Evolutionary conservation across 1,284 basidiomycete species (phyloP).

Genomic region (Pterula multifida): DNA sequence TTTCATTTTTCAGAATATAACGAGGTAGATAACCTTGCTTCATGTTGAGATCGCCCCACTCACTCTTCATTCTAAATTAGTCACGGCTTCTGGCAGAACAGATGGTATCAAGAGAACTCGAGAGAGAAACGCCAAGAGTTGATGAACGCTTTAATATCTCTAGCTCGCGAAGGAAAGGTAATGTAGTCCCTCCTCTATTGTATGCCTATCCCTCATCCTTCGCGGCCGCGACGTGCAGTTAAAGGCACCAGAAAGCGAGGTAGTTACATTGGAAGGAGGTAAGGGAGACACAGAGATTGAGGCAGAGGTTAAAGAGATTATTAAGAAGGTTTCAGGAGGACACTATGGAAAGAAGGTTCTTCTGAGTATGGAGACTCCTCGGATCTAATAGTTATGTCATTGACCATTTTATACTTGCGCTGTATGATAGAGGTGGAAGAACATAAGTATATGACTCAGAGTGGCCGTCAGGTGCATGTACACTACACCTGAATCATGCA

Average conservation of each 20-base stretch:
- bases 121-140: slow-evolving; percentile 31
- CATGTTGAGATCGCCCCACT: background rate
- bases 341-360: slow-evolving; percentile 62
- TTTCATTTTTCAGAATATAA: slow-evolving; percentile 75
- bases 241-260: slow-evolving; percentile 52
- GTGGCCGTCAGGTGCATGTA: slow-evolving; percentile 54
- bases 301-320: slow-evolving; percentile 30
- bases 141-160: slow-evolving; percentile 36
- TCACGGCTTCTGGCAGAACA: slow-evolving; percentile 68
- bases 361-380: slow-evolving; percentile 34
- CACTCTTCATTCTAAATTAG: slow-evolving; percentile 17
- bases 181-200: slow-evolving; percentile 8
- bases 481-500: background rate
- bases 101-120: slow-evolving; percentile 49
- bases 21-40: background rate
- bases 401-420: slow-evolving; percentile 4
- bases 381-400: slow-evolving; percentile 3
- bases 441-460: slow-evolving; percentile 66
- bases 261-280: slow-evolving; percentile 37
- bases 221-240: slow-evolving; percentile 28
- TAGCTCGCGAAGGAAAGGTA: slow-evolving; percentile 47
- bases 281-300: slow-evolving; percentile 43
- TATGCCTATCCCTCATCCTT: slow-evolving; percentile 2
- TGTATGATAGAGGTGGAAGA: slow-evolving; percentile 9
- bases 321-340: slow-evolving; percentile 39